Evolutionary conservation across 768 basidiomycete genomes (phyloP).

Genomic region (Saitozyma sp.): DNA sequence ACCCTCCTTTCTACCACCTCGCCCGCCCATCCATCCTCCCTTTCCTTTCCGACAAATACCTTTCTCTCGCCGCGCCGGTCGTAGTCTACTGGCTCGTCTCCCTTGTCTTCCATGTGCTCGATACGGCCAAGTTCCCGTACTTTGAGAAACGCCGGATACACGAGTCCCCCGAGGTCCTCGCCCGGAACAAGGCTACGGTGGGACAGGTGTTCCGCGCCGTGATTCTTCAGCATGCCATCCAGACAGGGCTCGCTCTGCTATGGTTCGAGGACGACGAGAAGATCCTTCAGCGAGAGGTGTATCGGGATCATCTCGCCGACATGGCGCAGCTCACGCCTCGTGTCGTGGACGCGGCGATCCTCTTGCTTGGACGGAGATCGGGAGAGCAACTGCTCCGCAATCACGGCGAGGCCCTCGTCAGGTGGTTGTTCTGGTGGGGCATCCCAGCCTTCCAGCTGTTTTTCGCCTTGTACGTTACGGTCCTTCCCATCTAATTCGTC

Average conservation of each 20-base stretch:
- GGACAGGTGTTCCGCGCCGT: conserved; percentile 75
- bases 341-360: conserved; percentile 54
- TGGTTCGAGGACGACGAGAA: conserved; percentile 62
- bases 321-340: conserved; percentile 48
- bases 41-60: conserved; percentile 65
- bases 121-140: conserved; percentile 65
- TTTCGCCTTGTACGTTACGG: conserved; percentile 73
- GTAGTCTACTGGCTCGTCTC: conserved; percentile 82
- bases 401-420: conserved; percentile 57
- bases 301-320: conserved; percentile 42
- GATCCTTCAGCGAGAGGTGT: conserved; percentile 39
- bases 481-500: not conserved
- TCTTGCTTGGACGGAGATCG: conserved; percentile 56
- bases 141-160: conserved; percentile 85
- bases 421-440: conserved; percentile 88
- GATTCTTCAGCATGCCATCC: conserved; percentile 78
- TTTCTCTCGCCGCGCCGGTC: conserved; percentile 73
- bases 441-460: conserved; percentile 73
- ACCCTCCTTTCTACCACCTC: conserved; percentile 55
- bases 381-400: conserved; percentile 53
- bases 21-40: conserved; percentile 54
- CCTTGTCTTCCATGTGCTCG: conserved; percentile 76
- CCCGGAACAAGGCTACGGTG: conserved; percentile 72
- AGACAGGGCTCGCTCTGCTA: conserved; percentile 71
- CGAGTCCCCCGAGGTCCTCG: conserved; percentile 73